phyloP scores from a whole-genome alignment of 2,329 filamentous ascomycete genomes.

The Aspergillus tubingensis region DNA sequence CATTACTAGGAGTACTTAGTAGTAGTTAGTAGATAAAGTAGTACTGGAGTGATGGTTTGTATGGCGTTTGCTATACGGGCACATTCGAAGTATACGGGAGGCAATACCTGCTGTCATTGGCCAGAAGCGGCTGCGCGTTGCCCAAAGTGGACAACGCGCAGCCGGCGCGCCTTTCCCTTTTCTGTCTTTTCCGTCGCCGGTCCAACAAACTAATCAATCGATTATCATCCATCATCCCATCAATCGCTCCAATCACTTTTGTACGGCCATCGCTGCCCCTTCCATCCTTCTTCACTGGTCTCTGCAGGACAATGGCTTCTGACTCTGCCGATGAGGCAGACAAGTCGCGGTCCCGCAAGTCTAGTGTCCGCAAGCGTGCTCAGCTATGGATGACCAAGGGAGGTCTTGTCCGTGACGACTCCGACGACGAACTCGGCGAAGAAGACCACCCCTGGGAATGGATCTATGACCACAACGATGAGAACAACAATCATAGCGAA shows the following conservation, averaged over 20 bases:
- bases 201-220: background rate
- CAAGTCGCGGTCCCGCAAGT: conserved; percentile 17
- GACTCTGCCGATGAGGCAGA: conserved; percentile 20
- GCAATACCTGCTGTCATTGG: background rate
- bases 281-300: background rate
- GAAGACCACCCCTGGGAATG: conserved; percentile 77
- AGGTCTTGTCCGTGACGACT: conserved; percentile 73
- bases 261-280: background rate
- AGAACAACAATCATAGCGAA: conserved; percentile 25
- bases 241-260: conserved; percentile 1
- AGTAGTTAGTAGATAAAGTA: too few species aligned
- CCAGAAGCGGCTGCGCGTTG: background rate
- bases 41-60: too few species aligned
- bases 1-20: too few species aligned
- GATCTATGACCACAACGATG: conserved; percentile 60
- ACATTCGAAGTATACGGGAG: background rate
- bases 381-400: conserved; percentile 58
- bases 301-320: conserved; percentile 21
- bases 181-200: conserved; percentile 1
- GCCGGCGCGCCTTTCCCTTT: conserved; percentile 6
- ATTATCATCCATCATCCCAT: background rate
- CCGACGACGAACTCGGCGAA: conserved; percentile 79
- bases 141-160: background rate
- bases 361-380: conserved; percentile 39
- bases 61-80: background rate